A percentile compares a stretch with the other conserved stretches of the same genome.
phyloP scores from a whole-genome alignment of 2,329 filamentous ascomycete species.

The Stenocarpella maydis region DNA sequence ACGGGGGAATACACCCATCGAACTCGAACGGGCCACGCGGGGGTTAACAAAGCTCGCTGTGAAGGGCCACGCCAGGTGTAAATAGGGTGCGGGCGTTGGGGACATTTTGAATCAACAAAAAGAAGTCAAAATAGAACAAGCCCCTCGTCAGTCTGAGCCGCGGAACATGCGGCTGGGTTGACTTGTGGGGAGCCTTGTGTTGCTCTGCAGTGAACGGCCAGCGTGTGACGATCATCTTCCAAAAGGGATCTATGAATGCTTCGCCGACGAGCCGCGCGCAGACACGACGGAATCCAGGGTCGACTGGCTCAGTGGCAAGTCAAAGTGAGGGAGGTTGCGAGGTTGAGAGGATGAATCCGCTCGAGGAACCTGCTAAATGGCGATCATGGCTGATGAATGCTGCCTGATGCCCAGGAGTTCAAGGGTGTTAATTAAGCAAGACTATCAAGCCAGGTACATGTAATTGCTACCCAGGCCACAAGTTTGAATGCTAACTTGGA shows the following conservation, averaged over 20 bases:
- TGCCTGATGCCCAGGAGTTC: neutral
- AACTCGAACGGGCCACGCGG: neutral
- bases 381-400: neutral
- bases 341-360: neutral
- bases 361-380: neutral
- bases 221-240: neutral
- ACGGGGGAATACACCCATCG: neutral
- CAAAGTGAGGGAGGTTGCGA: neutral
- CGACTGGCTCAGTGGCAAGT: neutral
- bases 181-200: no score
- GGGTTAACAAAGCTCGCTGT: neutral
- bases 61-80: conserved; percentile 37
- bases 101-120: conserved; percentile 10
- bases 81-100: conserved; percentile 39
- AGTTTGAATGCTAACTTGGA: neutral
- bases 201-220: neutral
- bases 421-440: neutral
- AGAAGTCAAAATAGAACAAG: neutral
- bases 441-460: neutral
- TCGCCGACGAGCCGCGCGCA: neutral
- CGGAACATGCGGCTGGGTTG: neutral
- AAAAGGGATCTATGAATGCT: neutral
- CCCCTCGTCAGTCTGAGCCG: neutral
- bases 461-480: neutral
- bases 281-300: no score